Percentiles rank a stretch among this genome's conserved stretches.
Evolutionary conservation across 1,284 basidiomycete genomes (phyloP).

Genomic region (Cryptococcus neoformans): DNA sequence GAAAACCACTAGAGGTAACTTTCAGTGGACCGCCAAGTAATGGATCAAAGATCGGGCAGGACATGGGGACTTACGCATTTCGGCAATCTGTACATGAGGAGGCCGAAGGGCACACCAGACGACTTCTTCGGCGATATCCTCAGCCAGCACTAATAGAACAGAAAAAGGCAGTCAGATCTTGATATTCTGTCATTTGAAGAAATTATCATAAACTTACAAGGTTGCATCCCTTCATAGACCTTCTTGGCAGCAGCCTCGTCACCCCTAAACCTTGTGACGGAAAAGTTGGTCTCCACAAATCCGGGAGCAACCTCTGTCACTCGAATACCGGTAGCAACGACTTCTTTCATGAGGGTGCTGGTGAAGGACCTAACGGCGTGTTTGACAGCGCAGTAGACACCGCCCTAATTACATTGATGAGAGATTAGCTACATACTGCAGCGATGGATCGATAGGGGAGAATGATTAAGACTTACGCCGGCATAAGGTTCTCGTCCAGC

Average conservation of each 20-base stretch:
- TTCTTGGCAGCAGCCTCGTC: slow-evolving; percentile 74
- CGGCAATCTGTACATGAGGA: slow-evolving; percentile 31
- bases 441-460: too few species aligned
- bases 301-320: slow-evolving; percentile 87
- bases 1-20: slow-evolving; percentile 25
- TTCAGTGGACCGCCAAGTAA: not conserved
- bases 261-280: slow-evolving; percentile 78
- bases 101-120: slow-evolving; percentile 57
- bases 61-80: slow-evolving; percentile 24
- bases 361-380: slow-evolving; percentile 82
- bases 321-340: slow-evolving; percentile 83
- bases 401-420: slow-evolving; percentile 38
- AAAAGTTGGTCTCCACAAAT: slow-evolving; percentile 59
- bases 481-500: slow-evolving; percentile 90
- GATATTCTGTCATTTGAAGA: not conserved
- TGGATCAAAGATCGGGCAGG: not conserved
- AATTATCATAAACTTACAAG: slow-evolving; percentile 39
- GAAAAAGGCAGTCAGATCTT: not conserved
- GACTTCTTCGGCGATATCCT: slow-evolving; percentile 94
- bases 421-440: too few species aligned
- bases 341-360: slow-evolving; percentile 76
- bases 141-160: slow-evolving; percentile 53
- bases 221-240: slow-evolving; percentile 73
- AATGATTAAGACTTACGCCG: slow-evolving; percentile 47
- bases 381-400: slow-evolving; percentile 53